phyloP scores from a whole-genome alignment of 1,284 basidiomycete genomes.

The Cryptococcus hybrid region DNA sequence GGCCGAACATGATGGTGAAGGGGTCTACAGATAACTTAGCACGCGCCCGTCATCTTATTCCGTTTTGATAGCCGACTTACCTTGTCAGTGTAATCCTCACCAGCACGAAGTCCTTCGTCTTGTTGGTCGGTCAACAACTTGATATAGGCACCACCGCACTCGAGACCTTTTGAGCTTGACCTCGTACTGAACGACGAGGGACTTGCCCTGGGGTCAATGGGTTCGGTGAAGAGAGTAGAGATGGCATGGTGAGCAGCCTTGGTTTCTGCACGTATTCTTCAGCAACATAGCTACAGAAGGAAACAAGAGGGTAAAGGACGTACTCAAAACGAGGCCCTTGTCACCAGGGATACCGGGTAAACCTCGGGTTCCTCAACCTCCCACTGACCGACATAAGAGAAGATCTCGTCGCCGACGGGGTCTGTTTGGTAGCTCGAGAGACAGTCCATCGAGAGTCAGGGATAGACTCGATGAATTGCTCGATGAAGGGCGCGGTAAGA shows the following conservation, averaged over 20 bases:
- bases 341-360: slow-evolving; percentile 68
- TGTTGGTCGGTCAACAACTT: slow-evolving; percentile 72
- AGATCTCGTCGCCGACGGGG: slow-evolving; percentile 86
- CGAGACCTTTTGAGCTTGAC: slow-evolving; percentile 98
- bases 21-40: slow-evolving; percentile 57
- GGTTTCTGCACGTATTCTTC: slow-evolving; percentile 36
- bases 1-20: slow-evolving; percentile 96
- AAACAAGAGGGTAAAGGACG: slow-evolving; percentile 14
- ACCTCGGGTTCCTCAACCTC: slow-evolving; percentile 86
- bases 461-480: slow-evolving; percentile 87
- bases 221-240: slow-evolving; percentile 78
- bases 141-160: slow-evolving; percentile 98
- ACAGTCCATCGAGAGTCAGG: slow-evolving; percentile 82
- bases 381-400: slow-evolving; percentile 98
- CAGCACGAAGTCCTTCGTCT: slow-evolving; percentile 79
- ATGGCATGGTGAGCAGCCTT: slow-evolving; percentile 75
- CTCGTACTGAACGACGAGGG: slow-evolving; percentile 97
- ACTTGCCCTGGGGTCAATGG: slow-evolving; percentile 78
- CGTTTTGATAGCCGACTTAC: slow-evolving; percentile 15
- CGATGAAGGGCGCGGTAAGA: slow-evolving; percentile 90
- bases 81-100: slow-evolving; percentile 92
- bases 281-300: neutral
- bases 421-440: slow-evolving; percentile 97
- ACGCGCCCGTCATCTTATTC: neutral
- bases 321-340: slow-evolving; percentile 80